Evolutionary conservation across 306 rosid species (phyloP), one percentile per base, ranked within the genome.

Genomic region (Alnus glutinosa): DNA sequence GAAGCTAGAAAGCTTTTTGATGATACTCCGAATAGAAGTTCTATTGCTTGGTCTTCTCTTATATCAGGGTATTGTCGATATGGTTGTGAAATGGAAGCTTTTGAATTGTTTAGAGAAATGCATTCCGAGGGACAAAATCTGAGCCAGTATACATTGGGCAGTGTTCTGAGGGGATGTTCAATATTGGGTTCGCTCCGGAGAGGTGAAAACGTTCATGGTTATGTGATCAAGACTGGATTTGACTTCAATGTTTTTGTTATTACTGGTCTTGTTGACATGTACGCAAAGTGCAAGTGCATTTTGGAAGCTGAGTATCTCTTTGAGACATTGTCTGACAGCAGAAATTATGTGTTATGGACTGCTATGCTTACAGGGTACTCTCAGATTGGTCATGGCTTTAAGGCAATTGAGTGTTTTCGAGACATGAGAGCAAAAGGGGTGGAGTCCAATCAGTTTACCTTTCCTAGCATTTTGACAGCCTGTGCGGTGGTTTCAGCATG

Each of bases 341-440:
- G 79, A 68, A 92, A 87, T 79, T 87, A 87, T 82, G 98, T 92
- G 48, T 76, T 88, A 67, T 92, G 97, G 97, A 90, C 94, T 50
- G 87, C 94, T 54, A 95, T 92, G 98, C 86, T 92, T 75, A 86
- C 97, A n/a, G 98, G 98, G 46, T 92, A 95, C 84, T 88, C 98
- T 80, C 95, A 87, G 42, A 92, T 84, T 76, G 96, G 92, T 23
- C 86, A 92, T 66, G 76, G 89, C 55, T 57, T n/a, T 18, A 89
- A 89, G 78, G 97, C 98, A 39, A 80, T 91, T 55, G 86, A 84
- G 83, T 91, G 83, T 86, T 94, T 91, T 70, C 70, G 83, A 73
- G 83, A 80, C 73, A 91, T 91, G 98, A 81, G 55, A 23, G 32
- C 68, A 0, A 81, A 81, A 75, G 92, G 92, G 23, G 82, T 95